These are phyloP conservation scores for Phlebopus sp. DNA, from an alignment of 1,284 basidiomycete species.

Conservation along the genomic window DNA sequence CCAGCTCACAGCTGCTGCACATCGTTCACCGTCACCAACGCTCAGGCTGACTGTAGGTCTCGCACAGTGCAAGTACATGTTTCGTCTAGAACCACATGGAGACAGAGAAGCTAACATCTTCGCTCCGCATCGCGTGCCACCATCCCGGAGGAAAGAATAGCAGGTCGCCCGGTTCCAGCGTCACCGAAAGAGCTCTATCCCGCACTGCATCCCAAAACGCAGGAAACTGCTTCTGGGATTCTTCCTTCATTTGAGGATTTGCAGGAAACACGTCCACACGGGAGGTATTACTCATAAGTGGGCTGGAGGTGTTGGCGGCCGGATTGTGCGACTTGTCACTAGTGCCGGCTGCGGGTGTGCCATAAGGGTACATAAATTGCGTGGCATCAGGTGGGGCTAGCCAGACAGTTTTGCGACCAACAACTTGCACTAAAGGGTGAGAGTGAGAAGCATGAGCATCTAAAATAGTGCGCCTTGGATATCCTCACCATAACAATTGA, in stretches of 20 bases:
- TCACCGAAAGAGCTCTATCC: conserved; percentile 62
- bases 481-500: conserved; percentile 79
- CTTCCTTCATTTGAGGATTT: conserved; percentile 21
- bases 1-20: conserved; percentile 4
- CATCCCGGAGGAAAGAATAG: conserved; percentile 87
- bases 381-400: conserved; percentile 66
- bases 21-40: conserved; percentile 10
- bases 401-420: conserved; percentile 91
- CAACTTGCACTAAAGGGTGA: conserved; percentile 70
- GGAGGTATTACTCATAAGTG: conserved; percentile 64
- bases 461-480: conserved; percentile 5
- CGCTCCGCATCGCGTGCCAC: conserved; percentile 91
- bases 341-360: conserved; percentile 3
- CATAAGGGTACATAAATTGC: conserved; percentile 27
- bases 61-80: no score
- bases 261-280: conserved; percentile 62
- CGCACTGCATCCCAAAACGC: conserved; percentile 59
- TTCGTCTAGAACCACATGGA: conserved; percentile 75
- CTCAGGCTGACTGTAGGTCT: conserved; percentile 16
- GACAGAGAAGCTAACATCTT: conserved; percentile 72
- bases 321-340: conserved; percentile 33
- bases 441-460: conserved; percentile 12
- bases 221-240: conserved; percentile 32
- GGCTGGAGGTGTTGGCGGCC: conserved; percentile 37
- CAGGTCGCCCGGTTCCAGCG: conserved; percentile 78